Evolutionary conservation across 106 monocot genomes (phyloP), one percentile per base, ranked within the genome.

Genomic region (Cymbidium sinense): DNA sequence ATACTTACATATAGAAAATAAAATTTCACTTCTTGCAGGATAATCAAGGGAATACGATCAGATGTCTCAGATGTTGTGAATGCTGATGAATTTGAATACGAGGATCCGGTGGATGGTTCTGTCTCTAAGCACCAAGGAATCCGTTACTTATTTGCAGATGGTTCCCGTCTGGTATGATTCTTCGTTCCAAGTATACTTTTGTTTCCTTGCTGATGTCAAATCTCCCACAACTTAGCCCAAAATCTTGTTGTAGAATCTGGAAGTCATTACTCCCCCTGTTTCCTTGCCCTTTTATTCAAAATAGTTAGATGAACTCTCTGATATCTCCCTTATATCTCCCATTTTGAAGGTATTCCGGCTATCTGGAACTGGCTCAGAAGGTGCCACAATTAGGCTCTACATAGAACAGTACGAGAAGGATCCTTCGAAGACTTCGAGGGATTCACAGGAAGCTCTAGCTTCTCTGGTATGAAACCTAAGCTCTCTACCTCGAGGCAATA

Each of bases 41-140:
- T 81, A n/a, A 86, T 98, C 75, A 90, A 88, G 82, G 90, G 64
- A 43, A 85, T 94, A 44, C 84, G 87, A 58, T 76, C 92, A 37
- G 94, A 98, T 83, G 91, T 98, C 6, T 76, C 94, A 55, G 69
- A 84, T 65, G 90, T 89, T 58, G 90, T 83, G n/a, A 36, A 79
- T 41, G 94, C 94, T 61, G 96, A 98, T 80, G 96, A 98, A 76
- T 98, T 98, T 77, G 96, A 98, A 73, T 98, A 98, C 91, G 94
- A 89, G 78, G 96, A 98, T 88, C 96, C 96, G 30, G 94, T 98
- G 43, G 96, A 98, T 81, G 94, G 94, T 69, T 94, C 94, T 20
- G 61, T 98, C 43, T 91, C 96, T 19, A 91, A 90, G 80, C 89
- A 98, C 78, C 96, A 98, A 81, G 96, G 96, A 2, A 88, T 98